phyloP scores from a whole-genome alignment of 176 grass and related monocot genomes.

The Pontederia paniculata region DNA sequence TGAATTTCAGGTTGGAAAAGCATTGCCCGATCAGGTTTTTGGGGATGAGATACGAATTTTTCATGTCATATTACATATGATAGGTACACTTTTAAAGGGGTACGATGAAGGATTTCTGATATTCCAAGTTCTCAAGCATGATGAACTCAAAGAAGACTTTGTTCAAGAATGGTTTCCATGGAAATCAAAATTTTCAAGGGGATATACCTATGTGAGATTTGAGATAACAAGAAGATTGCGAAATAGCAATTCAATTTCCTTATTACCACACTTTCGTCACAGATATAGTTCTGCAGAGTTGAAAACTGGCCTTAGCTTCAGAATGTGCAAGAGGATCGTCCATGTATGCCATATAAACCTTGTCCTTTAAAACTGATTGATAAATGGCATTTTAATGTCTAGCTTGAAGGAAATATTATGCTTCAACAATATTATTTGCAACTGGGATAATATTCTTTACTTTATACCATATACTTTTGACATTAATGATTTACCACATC shows the following conservation, averaged over 20 bases:
- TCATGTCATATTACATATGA: constrained; percentile 86
- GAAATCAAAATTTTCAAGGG: constrained; percentile 49
- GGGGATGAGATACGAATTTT: constrained; percentile 96
- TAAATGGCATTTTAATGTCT: neutral
- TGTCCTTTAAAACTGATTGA: neutral
- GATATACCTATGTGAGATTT: constrained; percentile 78
- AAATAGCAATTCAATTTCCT: constrained; percentile 19
- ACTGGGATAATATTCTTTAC: too few relatives aligned
- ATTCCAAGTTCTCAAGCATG: constrained; percentile 48
- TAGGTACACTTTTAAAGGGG: constrained; percentile 58
- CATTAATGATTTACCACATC: too few relatives aligned
- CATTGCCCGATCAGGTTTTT: constrained; percentile 56
- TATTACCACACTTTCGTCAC: constrained; percentile 18
- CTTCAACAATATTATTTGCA: too few relatives aligned
- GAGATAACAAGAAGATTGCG: constrained; percentile 47
- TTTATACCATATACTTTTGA: too few relatives aligned
- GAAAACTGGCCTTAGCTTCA: constrained; percentile 78
- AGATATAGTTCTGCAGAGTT: constrained; percentile 26
- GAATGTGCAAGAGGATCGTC: constrained; percentile 68
- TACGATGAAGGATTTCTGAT: constrained; percentile 41
- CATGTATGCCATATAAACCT: constrained; percentile 26
- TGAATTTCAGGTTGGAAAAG: constrained; percentile 46
- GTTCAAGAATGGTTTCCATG: constrained; percentile 66
- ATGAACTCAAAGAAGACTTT: constrained; percentile 42
- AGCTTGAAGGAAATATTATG: neutral